Percentiles rank a stretch among this genome's conserved stretches.
These are phyloP conservation scores for Kurtzmaniella natalensis DNA, from an alignment of 1,139 yeast species.

Conservation along the genomic window DNA sequence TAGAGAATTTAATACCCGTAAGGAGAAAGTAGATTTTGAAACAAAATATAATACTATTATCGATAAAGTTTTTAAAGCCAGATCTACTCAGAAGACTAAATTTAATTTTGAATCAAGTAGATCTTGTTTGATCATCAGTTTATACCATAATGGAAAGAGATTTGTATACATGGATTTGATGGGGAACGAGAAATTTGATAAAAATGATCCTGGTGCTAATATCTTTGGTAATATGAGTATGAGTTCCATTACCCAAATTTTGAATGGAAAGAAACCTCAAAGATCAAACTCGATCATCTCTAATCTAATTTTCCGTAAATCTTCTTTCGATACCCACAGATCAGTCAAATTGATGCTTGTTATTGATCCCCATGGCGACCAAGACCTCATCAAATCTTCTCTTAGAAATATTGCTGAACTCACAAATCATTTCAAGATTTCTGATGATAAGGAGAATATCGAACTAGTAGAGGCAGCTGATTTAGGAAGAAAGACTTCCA, in stretches of 20 bases:
- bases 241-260: slow-evolving; percentile 26
- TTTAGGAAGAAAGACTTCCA: no score
- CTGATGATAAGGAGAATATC: background rate
- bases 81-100: slow-evolving; percentile 19
- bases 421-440: slow-evolving; percentile 15
- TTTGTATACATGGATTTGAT: slow-evolving; percentile 27
- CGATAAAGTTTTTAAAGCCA: slow-evolving; percentile 16
- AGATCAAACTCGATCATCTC: slow-evolving; percentile 27
- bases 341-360: slow-evolving; percentile 22
- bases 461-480: no score
- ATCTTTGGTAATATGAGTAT: slow-evolving; percentile 26
- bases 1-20: slow-evolving; percentile 4
- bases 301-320: slow-evolving; percentile 23
- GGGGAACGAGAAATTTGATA: slow-evolving; percentile 27
- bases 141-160: slow-evolving; percentile 17
- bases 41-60: slow-evolving; percentile 8
- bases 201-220: slow-evolving; percentile 13
- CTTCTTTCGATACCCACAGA: slow-evolving; percentile 7
- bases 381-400: slow-evolving; percentile 22
- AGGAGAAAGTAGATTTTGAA: slow-evolving; percentile 4
- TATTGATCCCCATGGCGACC: slow-evolving; percentile 27
- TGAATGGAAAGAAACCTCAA: slow-evolving; percentile 10
- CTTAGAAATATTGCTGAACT: slow-evolving; percentile 24
- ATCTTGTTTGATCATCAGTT: slow-evolving; percentile 24
- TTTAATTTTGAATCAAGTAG: slow-evolving; percentile 21